Evolutionary conservation across 306 rosid species (phyloP), one percentile per base, ranked within the genome.

Genomic region (Cyamopsis tetragonoloba): DNA sequence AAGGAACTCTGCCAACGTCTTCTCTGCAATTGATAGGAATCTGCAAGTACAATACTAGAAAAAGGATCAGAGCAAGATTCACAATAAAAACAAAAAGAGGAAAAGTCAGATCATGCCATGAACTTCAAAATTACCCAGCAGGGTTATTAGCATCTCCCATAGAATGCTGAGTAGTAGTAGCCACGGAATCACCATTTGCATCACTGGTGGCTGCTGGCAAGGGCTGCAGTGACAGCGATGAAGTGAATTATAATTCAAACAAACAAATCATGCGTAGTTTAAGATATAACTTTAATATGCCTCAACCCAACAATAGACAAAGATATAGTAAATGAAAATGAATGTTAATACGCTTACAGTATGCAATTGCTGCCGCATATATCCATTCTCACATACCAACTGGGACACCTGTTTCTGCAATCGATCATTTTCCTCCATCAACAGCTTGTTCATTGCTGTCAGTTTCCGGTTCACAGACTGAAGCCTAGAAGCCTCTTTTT

Each of bases 391-490:
- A 42, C 90, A 80, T 19, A 95, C 97, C 24, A 95, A 87, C 73
- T 90, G 97, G 27, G 99, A 90, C 17, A 95, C 99, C 71, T 95
- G 99, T 80, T 90, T 95, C 86, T 95, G 99, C 82, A 95, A 71
- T 46, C 99, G 85, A 76, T 95, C 99, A 80, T 95, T 95, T 75
- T 95, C 99, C 86, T 95, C 99, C 97, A 95, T 90, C 80, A 95
- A 77, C 74, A 95, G 43, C 85, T 88, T 95, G 82, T 95, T 95
- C 99, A 95, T 95, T 18, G 97, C 99, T 2, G 89, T 13, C 46
- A 95, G 76, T 59, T 90, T 95, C 23, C 97, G 69, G 77, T 95
- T 95, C 65, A 95, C 97, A 17, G 97, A 88, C 77, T 95, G 97
- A 31, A 95, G 97, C 71, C 92, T 55, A 2, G 96, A 87, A 55